Evolutionary conservation across 257 asterid genomes (phyloP), one percentile per base, ranked within the genome.

Genomic region (Petunia secreta): DNA sequence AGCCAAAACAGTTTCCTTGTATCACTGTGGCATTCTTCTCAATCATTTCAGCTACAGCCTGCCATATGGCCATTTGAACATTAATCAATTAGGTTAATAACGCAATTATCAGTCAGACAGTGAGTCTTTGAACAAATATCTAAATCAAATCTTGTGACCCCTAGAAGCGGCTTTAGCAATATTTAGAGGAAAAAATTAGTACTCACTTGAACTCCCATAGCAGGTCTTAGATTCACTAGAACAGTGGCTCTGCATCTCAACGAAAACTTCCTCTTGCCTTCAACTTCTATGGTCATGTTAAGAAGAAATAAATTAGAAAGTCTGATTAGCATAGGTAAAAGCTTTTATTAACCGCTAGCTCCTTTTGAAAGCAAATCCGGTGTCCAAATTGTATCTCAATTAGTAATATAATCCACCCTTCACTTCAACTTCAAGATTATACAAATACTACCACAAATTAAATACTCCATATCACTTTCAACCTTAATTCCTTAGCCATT

Each of bases 201-300:
- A 46, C 59, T 69, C 1, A 69, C 76, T 46, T 69, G 59, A 0
- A 46, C 59, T 46, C 76, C 76, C 36, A 69, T 44, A 46, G 76
- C 43, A 44, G 76, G 43, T 69, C 76, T 46, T 10, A 69, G 41
- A 46, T 69, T 69, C 10, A 46, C 15, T 69, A 69, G 41, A 46
- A 46, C 41, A 0, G 43, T 44, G 41, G 76, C 59, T 69, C 76
- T 69, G 59, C 76, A 69, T 69, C 76, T 69, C 59, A 25, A 8
- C 1, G 4, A 67, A 67, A 67, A 43, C 55, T 69, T 69, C 58
- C 8, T 69, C 76, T 69, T 69, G 16, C 59, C 76, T 69, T 46
- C 59, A 46, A 69, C 10, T 9, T 69, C 59, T 46, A 7, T 10
- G 6, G 53, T 3, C 53, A 48, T 1, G 16, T 46, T 25, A 44